phyloP scores from a whole-genome alignment of 1,284 basidiomycete genomes.

The Porodaedalea pini region DNA sequence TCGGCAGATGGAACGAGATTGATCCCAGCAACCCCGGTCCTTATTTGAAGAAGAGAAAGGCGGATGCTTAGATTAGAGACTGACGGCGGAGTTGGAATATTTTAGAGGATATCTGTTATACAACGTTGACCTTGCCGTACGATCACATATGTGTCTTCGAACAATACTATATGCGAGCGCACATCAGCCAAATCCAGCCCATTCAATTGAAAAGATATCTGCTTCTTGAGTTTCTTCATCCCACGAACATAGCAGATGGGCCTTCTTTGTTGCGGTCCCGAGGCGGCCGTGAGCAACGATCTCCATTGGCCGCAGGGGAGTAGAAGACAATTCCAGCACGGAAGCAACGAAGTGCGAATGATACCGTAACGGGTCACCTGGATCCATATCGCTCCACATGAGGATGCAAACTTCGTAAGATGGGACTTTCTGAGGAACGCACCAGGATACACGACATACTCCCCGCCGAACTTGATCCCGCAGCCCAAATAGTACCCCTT shows the following conservation, averaged over 20 bases:
- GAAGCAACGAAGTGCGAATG: slow-evolving; percentile 95
- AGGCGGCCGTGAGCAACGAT: slow-evolving; percentile 93
- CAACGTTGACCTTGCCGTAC: background rate
- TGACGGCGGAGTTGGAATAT: background rate
- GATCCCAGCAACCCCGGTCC: slow-evolving; percentile 33
- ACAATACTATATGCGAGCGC: background rate
- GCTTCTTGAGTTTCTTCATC: slow-evolving; percentile 66
- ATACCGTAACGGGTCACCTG: slow-evolving; percentile 93
- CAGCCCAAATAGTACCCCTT: slow-evolving; percentile 83
- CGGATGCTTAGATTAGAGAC: slow-evolving; percentile 5
- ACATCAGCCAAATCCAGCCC: slow-evolving; percentile 83
- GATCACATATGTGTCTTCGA: background rate
- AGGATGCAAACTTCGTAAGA: background rate
- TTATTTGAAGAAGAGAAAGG: slow-evolving; percentile 30
- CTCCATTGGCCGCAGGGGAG: slow-evolving; percentile 78
- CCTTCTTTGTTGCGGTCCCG: slow-evolving; percentile 97
- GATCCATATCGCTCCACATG: slow-evolving; percentile 1
- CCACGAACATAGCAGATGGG: slow-evolving; percentile 88
- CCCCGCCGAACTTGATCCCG: slow-evolving; percentile 92
- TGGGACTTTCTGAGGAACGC: slow-evolving; percentile 26
- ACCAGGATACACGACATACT: slow-evolving; percentile 96
- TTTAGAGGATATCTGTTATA: background rate
- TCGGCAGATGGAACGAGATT: slow-evolving; percentile 40
- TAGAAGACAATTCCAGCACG: slow-evolving; percentile 63
- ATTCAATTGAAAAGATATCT: slow-evolving; percentile 82